Evolutionary conservation across 192 early-diverging fungal species (phyloP), one percentile per base, ranked within the genome.

Genomic region (Rhizophagus sp.): DNA sequence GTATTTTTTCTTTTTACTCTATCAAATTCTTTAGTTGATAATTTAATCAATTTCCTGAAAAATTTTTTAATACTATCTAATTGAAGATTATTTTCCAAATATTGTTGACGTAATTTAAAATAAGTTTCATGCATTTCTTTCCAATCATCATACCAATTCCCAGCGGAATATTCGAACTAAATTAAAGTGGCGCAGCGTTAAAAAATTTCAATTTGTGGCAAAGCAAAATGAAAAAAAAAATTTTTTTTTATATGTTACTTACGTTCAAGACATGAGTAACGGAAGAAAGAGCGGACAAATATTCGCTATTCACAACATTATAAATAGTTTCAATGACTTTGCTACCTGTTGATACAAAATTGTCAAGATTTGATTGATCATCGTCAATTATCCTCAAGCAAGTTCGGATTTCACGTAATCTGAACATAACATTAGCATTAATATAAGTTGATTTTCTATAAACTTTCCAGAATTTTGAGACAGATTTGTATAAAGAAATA

Each of bases 121-220:
- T 22, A 57, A 7, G 9, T 30, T n/a, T 12, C 68, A 8, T 5
- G 1, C 11, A 44, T 70, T 11, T 2, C 10, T 70, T n/a, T 10
- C 68, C 68, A 70, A 39, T 70, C 19, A 24, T 44, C 17, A 39
- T 70, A 70, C 68, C 68, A 70, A 12, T 25, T 10, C 10, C 68
- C 68, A 3, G 68, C 68, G 2, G 19, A 2, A 70, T 70, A 70
- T 70, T 70, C 68, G 12, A 70, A 70, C 68, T 47, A 47, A 47
- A 47, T 47, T 12, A 47, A 7, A 57, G 15, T 19, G 50, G 17
- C 15, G 34, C 34, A 36, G 34, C 34, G 3, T 2, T 36, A 36
- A 36, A 34, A 34, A 36, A 4, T 4, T 36, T 36, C 34, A 36
- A 36, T 36, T 1, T 36, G 34, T 36, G 34, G 34, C 34, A 4